phyloP scores from a whole-genome alignment of 2,329 filamentous ascomycete species.

The Trichocomaceae sp. region DNA sequence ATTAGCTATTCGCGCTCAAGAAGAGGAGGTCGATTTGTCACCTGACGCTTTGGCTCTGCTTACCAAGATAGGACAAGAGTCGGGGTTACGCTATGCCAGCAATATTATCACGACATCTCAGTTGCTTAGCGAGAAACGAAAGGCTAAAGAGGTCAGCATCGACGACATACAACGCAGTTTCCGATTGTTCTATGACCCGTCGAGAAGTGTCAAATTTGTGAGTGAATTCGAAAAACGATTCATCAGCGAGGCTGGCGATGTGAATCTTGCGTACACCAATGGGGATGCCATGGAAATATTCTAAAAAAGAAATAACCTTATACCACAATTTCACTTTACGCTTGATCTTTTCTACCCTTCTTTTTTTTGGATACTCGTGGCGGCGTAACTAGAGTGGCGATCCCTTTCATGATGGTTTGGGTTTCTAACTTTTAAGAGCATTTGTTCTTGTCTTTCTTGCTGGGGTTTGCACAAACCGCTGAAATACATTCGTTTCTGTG shows the following conservation, averaged over 20 bases:
- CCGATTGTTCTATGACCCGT: constrained; percentile 85
- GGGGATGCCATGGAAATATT: constrained; percentile 65
- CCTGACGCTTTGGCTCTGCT: constrained; percentile 85
- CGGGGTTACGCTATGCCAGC: constrained; percentile 89
- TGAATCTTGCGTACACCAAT: constrained; percentile 56
- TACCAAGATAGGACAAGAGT: constrained; percentile 91
- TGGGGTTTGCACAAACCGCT: neutral
- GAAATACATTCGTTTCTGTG: neutral
- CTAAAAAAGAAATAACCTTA: neutral
- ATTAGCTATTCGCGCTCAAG: constrained; percentile 81
- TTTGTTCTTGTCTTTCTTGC: neutral
- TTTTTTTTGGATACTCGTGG: constrained; percentile 1
- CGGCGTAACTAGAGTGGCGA: constrained; percentile 13
- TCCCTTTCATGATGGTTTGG: constrained; percentile 6
- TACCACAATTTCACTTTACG: neutral
- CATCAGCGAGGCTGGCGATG: constrained; percentile 77
- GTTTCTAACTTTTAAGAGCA: neutral
- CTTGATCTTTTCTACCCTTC: neutral
- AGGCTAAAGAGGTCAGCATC: constrained; percentile 73
- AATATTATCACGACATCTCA: constrained; percentile 95
- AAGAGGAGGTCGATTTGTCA: constrained; percentile 90
- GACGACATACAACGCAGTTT: constrained; percentile 92
- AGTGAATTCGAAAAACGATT: constrained; percentile 83
- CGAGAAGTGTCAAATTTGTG: constrained; percentile 84
- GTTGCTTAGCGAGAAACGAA: constrained; percentile 77